Percentiles rank a stretch among this genome's conserved stretches.
These are phyloP conservation scores for Ilex aquifolium DNA, from an alignment of 257 asterid species.

Conservation along the genomic window DNA sequence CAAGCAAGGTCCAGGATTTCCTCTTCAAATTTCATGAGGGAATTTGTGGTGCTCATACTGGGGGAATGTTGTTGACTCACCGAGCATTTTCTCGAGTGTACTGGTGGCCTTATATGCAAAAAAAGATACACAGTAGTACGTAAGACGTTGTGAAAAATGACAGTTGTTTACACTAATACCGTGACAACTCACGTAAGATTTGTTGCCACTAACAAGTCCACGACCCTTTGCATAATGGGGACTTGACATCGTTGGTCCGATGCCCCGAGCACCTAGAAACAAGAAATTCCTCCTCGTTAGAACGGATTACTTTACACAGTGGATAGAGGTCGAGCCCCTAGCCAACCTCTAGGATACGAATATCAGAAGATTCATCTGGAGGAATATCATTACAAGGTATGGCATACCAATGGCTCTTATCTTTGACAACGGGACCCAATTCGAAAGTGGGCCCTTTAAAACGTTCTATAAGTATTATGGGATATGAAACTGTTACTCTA, in stretches of 20 bases:
- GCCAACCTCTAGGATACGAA: background rate
- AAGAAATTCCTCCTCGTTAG: background rate
- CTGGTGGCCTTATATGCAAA: no score
- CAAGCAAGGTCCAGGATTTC: no score
- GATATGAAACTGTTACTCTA: background rate
- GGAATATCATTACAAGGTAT: background rate
- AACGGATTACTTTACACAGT: background rate
- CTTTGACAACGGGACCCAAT: background rate
- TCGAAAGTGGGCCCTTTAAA: background rate
- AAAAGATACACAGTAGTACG: no score
- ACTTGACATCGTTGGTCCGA: background rate
- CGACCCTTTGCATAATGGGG: background rate
- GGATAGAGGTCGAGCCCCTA: background rate
- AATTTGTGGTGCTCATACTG: no score
- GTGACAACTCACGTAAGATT: no score
- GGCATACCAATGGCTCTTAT: background rate
- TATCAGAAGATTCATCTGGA: background rate
- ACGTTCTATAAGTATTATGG: background rate
- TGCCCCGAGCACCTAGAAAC: background rate
- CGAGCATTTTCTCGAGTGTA: no score
- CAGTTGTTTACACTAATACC: no score
- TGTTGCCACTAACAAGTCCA: background rate
- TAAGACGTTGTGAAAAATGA: no score
- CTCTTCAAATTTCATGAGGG: no score
- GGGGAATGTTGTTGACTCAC: no score